Conservation (phyloP, 495 filamentous ascomycete species). For the Delitschia confertaspora region DNA sequence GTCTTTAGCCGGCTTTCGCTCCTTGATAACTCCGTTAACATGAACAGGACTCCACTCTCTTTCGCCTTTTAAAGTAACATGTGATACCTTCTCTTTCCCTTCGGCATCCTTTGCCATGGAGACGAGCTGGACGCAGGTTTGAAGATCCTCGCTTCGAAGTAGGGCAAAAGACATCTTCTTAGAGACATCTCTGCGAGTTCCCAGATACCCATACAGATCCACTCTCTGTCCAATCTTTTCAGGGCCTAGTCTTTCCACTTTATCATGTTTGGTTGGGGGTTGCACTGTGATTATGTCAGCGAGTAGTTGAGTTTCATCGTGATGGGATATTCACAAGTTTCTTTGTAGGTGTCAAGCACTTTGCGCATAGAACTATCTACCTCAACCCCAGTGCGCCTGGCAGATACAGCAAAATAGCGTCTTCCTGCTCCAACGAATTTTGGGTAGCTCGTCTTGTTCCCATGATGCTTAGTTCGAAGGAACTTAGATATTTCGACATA, state of each 20-base stretch:
- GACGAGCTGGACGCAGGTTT: conserved; percentile 45
- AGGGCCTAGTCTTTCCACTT: not conserved
- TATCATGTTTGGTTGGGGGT: too few relatives aligned
- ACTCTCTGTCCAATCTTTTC: conserved; percentile 43
- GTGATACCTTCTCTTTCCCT: conserved; percentile 28
- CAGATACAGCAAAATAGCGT: conserved; percentile 1
- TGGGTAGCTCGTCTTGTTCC: conserved; percentile 5
- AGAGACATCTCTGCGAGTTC: conserved; percentile 50
- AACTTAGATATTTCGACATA: conserved; percentile 40
- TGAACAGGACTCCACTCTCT: conserved; percentile 45
- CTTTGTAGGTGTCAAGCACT: too few relatives aligned
- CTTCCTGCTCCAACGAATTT: conserved; percentile 12
- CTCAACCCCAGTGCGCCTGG: too few relatives aligned
- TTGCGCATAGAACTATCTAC: too few relatives aligned
- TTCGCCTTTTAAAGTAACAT: conserved; percentile 43
- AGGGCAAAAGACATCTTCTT: conserved; percentile 62
- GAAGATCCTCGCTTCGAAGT: conserved; percentile 45
- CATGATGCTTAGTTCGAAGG: conserved; percentile 25
- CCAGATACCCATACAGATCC: conserved; percentile 64
- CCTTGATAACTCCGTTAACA: conserved; percentile 43
- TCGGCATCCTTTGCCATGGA: conserved; percentile 38
- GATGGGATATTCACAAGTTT: too few relatives aligned
- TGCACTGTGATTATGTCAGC: too few relatives aligned
- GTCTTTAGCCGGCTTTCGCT: conserved; percentile 24
- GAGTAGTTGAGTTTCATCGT: too few relatives aligned